phyloP scores from a whole-genome alignment of 495 filamentous ascomycete species.

The Venustampulla echinocandica region DNA sequence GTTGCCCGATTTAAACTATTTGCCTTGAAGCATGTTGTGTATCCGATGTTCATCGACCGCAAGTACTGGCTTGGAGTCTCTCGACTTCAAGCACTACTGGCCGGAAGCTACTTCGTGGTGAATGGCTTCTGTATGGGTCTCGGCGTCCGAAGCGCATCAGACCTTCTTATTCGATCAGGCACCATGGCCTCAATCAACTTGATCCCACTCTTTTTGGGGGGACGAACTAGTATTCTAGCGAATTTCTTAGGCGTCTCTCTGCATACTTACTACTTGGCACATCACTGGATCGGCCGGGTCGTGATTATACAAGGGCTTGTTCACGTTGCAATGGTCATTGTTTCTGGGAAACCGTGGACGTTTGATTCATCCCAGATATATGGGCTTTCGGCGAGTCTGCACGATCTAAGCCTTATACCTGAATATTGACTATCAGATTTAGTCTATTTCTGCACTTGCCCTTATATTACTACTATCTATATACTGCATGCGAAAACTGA shows the following conservation, averaged over 20 bases:
- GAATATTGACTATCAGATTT: no score
- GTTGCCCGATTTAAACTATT: no score
- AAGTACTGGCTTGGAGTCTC: not conserved
- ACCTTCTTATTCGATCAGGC: not conserved
- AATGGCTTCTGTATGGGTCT: conserved; percentile 5
- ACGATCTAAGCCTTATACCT: no score
- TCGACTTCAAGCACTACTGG: not conserved
- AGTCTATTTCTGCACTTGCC: not conserved
- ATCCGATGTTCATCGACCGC: not conserved
- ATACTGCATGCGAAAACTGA: not conserved
- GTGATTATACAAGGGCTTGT: not conserved
- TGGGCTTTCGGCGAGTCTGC: no score
- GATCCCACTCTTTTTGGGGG: conserved; percentile 4
- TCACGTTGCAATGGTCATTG: not conserved
- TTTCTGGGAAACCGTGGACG: not conserved
- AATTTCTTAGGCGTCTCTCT: conserved; percentile 1
- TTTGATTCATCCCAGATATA: conserved; percentile 3
- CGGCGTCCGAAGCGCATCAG: not conserved
- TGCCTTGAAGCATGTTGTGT: not conserved
- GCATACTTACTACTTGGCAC: conserved; percentile 4
- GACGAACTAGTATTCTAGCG: conserved; percentile 1
- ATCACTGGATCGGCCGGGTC: conserved; percentile 10
- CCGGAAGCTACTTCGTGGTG: not conserved
- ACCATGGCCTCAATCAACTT: conserved; percentile 5
- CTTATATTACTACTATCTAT: not conserved